These are phyloP conservation scores for Petunia hybrid DNA, from an alignment of 305 asterid species.

Conservation along the genomic window DNA sequence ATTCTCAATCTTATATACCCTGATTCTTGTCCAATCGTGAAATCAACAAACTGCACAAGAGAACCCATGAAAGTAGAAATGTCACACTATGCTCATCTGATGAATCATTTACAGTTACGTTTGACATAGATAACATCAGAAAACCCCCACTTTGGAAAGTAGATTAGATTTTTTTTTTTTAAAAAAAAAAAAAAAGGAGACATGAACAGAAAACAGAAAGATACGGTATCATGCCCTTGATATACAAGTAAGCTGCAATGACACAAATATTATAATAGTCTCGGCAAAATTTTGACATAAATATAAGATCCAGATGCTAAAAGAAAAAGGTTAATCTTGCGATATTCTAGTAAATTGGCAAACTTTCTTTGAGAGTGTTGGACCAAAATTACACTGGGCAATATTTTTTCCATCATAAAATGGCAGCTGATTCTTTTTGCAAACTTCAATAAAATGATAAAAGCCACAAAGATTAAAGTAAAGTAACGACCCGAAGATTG, in stretches of 20 bases:
- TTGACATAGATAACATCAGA: conserved; percentile 5
- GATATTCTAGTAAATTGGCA: not conserved
- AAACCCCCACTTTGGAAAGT: not conserved
- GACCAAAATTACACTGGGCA: not conserved
- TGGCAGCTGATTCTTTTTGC: conserved; percentile 1
- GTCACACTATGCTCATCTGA: conserved; percentile 6
- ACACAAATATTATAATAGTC: not conserved
- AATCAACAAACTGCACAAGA: conserved; percentile 74
- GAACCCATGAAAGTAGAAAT: conserved; percentile 3
- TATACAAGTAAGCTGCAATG: not conserved
- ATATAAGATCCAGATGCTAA: not conserved
- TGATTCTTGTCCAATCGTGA: conserved; percentile 69
- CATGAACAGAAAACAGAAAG: not conserved
- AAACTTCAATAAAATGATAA: not conserved
- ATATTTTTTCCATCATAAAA: conserved; percentile 7
- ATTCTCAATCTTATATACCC: conserved; percentile 89
- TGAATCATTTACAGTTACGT: conserved; percentile 10
- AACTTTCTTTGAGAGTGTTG: not conserved
- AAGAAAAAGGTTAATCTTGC: not conserved
- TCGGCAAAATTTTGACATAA: not conserved
- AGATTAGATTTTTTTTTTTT: not conserved
- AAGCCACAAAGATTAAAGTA: not conserved
- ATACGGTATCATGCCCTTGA: not conserved
- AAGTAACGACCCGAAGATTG: conserved; percentile 12
- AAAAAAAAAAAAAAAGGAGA: not conserved